Evolutionary conservation across 192 early-diverging fungal genomes (phyloP).

Genomic region (Mortierella hygrophila): DNA sequence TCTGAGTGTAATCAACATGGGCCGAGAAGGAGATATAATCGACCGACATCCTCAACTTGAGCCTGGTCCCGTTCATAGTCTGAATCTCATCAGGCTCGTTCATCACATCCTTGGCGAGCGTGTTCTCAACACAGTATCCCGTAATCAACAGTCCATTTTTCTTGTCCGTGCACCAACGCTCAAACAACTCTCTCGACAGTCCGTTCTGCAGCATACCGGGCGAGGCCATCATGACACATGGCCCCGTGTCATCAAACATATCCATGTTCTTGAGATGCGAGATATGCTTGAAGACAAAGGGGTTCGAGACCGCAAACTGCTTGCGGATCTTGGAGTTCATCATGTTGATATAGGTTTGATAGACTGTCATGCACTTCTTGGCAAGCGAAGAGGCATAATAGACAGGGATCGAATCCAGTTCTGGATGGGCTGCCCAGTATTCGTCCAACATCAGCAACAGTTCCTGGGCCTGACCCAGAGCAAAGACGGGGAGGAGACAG

Average conservation of each 20-base stretch:
- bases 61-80: slow-evolving; percentile 82
- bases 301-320: slow-evolving; percentile 90
- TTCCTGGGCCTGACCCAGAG: slow-evolving; percentile 98
- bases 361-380: slow-evolving; percentile 98
- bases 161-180: slow-evolving; percentile 93
- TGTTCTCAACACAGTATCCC: slow-evolving; percentile 98
- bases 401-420: slow-evolving; percentile 91
- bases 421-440: slow-evolving; percentile 93
- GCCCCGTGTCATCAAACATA: slow-evolving; percentile 93
- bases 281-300: slow-evolving; percentile 97
- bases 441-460: slow-evolving; percentile 97
- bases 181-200: slow-evolving; percentile 93
- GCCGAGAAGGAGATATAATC: slow-evolving; percentile 98
- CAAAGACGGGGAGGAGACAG: slow-evolving; percentile 96
- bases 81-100: slow-evolving; percentile 89
- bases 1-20: slow-evolving; percentile 97
- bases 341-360: slow-evolving; percentile 97
- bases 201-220: slow-evolving; percentile 99
- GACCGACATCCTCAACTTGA: slow-evolving; percentile 87
- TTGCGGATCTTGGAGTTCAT: slow-evolving; percentile 96
- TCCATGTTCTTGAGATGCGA: slow-evolving; percentile 88
- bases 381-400: slow-evolving; percentile 96
- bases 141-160: slow-evolving; percentile 95
- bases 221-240: slow-evolving; percentile 99
- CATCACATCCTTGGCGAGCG: slow-evolving; percentile 82